These are phyloP conservation scores for Geotrichum aggregatum DNA, from an alignment of 1,139 yeast species.

Conservation along the genomic window DNA sequence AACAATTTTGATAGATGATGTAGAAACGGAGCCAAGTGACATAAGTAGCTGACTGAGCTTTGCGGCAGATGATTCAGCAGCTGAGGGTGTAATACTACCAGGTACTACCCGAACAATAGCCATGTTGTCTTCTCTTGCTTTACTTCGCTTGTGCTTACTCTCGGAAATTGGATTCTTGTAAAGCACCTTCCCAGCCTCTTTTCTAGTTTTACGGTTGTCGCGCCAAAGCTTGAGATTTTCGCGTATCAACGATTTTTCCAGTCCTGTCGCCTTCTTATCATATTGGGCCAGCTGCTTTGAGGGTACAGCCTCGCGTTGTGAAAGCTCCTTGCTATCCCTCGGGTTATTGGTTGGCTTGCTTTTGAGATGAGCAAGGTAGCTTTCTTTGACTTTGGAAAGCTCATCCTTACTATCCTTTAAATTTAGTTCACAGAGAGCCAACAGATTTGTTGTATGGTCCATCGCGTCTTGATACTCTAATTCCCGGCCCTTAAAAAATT, in stretches of 20 bases:
- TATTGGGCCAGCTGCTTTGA: background rate
- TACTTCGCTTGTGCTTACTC: slow-evolving; percentile 12
- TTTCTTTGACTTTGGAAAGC: slow-evolving; percentile 6
- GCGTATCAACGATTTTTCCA: background rate
- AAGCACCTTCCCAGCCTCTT: background rate
- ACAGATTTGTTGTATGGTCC: background rate
- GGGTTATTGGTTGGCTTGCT: background rate
- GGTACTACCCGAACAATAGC: slow-evolving; percentile 4
- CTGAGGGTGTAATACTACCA: no score
- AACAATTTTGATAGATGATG: slow-evolving; percentile 6
- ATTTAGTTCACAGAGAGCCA: background rate
- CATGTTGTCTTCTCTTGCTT: slow-evolving; percentile 10
- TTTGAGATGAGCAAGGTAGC: background rate
- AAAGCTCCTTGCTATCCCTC: background rate
- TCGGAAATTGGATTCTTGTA: background rate
- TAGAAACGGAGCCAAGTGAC: slow-evolving; percentile 2
- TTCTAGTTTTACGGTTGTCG: background rate
- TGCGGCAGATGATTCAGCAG: no score
- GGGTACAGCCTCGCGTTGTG: no score
- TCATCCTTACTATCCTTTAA: background rate
- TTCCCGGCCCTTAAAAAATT: slow-evolving; percentile 11
- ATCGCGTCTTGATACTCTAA: slow-evolving; percentile 1
- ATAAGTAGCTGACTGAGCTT: no score
- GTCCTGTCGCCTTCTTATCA: background rate
- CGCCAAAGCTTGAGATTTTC: slow-evolving; percentile 1